Evolutionary conservation across 176 grass and related monocot genomes (phyloP).

Genomic region (Pontederia paniculata): DNA sequence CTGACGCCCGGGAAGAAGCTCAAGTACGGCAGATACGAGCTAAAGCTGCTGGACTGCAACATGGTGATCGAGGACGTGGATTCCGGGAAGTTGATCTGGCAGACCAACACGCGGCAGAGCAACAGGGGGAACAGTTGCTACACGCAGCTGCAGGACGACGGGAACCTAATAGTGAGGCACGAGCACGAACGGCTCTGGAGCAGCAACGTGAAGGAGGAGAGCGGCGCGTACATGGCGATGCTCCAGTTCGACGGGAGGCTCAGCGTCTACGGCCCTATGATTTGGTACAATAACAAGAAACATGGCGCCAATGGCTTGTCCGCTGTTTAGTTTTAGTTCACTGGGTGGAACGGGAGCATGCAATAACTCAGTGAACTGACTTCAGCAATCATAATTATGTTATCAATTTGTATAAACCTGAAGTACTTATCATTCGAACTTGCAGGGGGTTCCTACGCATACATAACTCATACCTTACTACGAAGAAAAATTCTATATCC

Average conservation of each 20-base stretch:
- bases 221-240: conserved; percentile 2
- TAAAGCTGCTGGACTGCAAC: neutral
- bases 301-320: too few relatives aligned
- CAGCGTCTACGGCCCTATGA: neutral
- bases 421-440: too few relatives aligned
- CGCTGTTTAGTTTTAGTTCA: too few relatives aligned
- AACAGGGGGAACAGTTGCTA: neutral
- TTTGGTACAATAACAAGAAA: neutral
- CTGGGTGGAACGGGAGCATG: too few relatives aligned
- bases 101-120: neutral
- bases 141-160: neutral
- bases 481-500: too few relatives aligned
- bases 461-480: too few relatives aligned
- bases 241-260: conserved; percentile 13
- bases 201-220: neutral
- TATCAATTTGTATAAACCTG: too few relatives aligned
- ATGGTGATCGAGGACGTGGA: neutral
- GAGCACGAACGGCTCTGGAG: neutral
- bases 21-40: neutral
- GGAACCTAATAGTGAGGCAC: neutral
- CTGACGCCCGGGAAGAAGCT: conserved; percentile 7
- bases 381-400: too few relatives aligned
- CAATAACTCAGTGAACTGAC: too few relatives aligned
- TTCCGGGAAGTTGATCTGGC: neutral
- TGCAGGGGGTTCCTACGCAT: too few relatives aligned